Conservation (phyloP, 108 stramenopile species). For the Nitzschia inconspicua region DNA sequence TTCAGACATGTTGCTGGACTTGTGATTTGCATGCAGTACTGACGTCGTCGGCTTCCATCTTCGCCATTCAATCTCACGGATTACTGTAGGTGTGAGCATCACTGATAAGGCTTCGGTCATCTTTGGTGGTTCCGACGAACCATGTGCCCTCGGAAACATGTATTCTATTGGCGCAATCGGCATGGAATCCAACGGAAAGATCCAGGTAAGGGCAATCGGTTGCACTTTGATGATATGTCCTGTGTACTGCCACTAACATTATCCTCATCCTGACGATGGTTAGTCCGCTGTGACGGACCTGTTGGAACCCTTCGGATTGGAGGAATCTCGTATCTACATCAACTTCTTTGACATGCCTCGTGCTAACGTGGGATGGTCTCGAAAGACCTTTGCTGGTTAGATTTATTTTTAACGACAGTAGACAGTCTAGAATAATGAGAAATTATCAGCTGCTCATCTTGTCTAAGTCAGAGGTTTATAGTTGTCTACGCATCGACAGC, state of each 20-base stretch:
- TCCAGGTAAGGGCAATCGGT: too few species aligned
- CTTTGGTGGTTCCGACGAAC: conserved; percentile 40
- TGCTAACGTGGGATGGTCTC: conserved; percentile 80
- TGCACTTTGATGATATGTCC: too few species aligned
- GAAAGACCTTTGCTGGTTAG: conserved; percentile 79
- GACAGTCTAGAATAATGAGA: too few species aligned
- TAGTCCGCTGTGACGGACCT: conserved; percentile 63
- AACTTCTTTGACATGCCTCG: conserved; percentile 83
- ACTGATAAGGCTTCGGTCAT: conserved; percentile 70
- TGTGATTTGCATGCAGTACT: neutral
- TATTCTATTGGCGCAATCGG: conserved; percentile 59
- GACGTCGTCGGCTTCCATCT: neutral
- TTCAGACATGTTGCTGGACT: neutral
- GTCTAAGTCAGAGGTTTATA: too few species aligned
- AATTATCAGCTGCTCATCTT: too few species aligned
- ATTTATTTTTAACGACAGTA: too few species aligned
- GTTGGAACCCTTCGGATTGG: conserved; percentile 54
- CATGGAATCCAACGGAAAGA: conserved; percentile 65
- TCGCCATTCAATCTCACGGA: too few species aligned
- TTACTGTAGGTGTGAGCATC: conserved; percentile 72
- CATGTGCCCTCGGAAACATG: conserved; percentile 3
- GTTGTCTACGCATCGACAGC: too few species aligned
- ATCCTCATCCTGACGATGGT: neutral
- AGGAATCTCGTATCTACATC: conserved; percentile 69
- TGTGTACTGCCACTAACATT: neutral